Conservation (phyloP, 495 filamentous ascomycete genomes). For the Corynascus novoguineensis region DNA sequence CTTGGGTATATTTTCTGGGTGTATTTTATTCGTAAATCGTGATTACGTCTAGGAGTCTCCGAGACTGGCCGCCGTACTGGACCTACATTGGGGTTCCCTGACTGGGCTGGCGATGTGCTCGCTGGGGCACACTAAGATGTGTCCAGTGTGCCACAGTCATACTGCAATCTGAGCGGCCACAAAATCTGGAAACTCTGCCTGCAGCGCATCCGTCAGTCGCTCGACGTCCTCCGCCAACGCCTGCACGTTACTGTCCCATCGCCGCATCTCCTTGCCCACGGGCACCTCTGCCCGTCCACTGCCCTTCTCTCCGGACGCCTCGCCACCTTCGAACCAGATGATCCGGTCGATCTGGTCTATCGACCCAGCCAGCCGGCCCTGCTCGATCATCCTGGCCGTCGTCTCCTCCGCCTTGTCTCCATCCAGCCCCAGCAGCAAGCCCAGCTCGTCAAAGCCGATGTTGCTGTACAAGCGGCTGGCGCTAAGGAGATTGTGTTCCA, state of each 20-base stretch:
- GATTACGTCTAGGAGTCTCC: constrained; percentile 13
- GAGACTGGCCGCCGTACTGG: constrained; percentile 1
- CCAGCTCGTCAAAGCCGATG: constrained; percentile 75
- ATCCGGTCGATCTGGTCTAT: constrained; percentile 93
- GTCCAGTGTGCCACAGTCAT: background rate
- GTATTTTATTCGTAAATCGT: constrained; percentile 1
- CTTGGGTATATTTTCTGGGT: background rate
- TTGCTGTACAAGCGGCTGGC: constrained; percentile 84
- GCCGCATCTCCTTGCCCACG: constrained; percentile 63
- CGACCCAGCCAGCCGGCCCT: constrained; percentile 73
- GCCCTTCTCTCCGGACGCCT: constrained; percentile 60
- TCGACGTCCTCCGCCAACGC: constrained; percentile 84
- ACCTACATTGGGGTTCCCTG: background rate
- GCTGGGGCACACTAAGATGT: no score
- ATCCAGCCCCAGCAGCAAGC: constrained; percentile 67
- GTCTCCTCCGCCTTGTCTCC: constrained; percentile 83
- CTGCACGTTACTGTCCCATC: constrained; percentile 87
- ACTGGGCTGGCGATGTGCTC: no score
- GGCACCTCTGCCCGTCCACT: constrained; percentile 53
- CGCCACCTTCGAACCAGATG: constrained; percentile 74
- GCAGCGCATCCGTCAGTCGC: constrained; percentile 68
- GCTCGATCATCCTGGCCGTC: constrained; percentile 92
- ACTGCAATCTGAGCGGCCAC: constrained; percentile 25
- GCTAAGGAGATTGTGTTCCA: constrained; percentile 91
- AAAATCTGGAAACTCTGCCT: constrained; percentile 59